phyloP scores from a whole-genome alignment of 176 grass and related monocot genomes.

The Raddia distichophylla region DNA sequence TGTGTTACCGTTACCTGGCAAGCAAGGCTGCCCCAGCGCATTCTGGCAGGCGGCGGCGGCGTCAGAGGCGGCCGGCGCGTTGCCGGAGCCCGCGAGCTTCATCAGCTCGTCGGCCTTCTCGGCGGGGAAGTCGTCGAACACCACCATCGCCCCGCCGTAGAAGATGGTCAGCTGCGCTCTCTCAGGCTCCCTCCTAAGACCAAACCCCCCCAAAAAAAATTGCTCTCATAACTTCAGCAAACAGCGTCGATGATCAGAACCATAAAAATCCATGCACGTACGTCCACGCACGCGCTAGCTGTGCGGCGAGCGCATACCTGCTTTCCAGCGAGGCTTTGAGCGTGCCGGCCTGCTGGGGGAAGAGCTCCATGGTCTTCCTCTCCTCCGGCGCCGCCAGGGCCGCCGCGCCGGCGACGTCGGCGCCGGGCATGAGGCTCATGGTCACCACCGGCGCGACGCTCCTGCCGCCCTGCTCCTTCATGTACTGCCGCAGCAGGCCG shows the following conservation, averaged over 20 bases:
- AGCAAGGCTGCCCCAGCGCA: constrained; percentile 23
- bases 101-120: constrained; percentile 73
- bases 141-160: constrained; percentile 67
- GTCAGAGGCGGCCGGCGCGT: neutral
- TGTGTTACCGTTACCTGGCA: constrained; percentile 34
- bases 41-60: neutral
- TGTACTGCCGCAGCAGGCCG: constrained; percentile 65
- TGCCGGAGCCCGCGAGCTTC: constrained; percentile 52
- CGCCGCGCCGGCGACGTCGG: neutral
- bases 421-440: constrained; percentile 53
- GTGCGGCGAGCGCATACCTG: neutral
- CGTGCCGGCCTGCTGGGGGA: constrained; percentile 49
- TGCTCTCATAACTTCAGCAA: too few species aligned
- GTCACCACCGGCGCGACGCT: constrained; percentile 37
- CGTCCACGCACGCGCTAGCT: too few species aligned
- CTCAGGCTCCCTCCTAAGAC: constrained; percentile 35
- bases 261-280: too few species aligned
- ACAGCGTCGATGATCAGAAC: too few species aligned
- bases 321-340: constrained; percentile 23
- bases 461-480: constrained; percentile 50
- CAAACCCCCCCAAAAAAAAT: too few species aligned
- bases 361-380: constrained; percentile 56
- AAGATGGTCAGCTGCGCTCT: constrained; percentile 76
- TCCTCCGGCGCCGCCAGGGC: neutral
- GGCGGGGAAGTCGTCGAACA: constrained; percentile 77